Conservation (phyloP, 345 rosid species). For the Euphorbia pulcherrima region DNA sequence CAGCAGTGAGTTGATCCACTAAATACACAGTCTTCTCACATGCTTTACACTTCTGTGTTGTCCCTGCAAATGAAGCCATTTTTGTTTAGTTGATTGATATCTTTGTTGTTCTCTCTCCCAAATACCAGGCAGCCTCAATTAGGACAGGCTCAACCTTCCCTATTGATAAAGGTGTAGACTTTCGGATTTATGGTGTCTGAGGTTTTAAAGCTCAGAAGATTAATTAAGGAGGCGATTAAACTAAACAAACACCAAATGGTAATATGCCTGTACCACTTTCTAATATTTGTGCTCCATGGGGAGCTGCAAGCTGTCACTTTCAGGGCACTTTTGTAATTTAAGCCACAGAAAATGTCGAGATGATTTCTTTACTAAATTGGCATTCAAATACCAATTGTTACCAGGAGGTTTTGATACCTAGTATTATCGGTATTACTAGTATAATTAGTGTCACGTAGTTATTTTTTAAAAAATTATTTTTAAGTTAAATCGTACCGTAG, state of each 20-base stretch:
- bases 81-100: background rate
- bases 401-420: too few species aligned
- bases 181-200: background rate
- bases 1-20: conserved; percentile 48
- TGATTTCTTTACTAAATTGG: too few species aligned
- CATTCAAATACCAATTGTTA: too few species aligned
- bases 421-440: too few species aligned
- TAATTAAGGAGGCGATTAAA: too few species aligned
- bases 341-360: too few species aligned
- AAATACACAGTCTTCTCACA: conserved; percentile 53
- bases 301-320: conserved; percentile 11
- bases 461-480: too few species aligned
- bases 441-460: too few species aligned
- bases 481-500: too few species aligned
- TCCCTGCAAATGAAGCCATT: conserved; percentile 47
- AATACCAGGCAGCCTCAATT: background rate
- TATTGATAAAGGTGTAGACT: background rate
- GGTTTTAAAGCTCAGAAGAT: background rate
- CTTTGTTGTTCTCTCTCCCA: background rate
- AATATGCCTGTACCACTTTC: background rate
- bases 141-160: background rate
- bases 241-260: background rate
- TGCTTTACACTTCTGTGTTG: conserved; percentile 50
- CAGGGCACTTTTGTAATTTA: background rate
- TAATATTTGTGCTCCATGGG: background rate